phyloP scores from a whole-genome alignment of 768 basidiomycete species.

The Kwoniella bestiolae region DNA sequence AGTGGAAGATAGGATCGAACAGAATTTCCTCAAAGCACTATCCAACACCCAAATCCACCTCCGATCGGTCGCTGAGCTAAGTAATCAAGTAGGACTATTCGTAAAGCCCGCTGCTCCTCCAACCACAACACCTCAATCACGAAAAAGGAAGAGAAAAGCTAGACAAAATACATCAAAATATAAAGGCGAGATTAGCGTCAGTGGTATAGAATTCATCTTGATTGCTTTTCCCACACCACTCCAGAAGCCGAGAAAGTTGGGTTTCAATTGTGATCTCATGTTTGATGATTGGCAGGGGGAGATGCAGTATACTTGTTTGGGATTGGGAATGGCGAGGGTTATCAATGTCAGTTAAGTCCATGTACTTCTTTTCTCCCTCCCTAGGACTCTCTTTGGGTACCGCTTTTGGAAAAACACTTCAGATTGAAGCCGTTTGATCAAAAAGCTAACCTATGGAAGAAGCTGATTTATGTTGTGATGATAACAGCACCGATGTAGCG shows the following conservation, averaged over 20 bases:
- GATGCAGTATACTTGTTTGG: not conserved
- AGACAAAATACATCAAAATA: not conserved
- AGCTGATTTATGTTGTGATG: too few relatives aligned
- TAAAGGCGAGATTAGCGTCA: conserved; percentile 1
- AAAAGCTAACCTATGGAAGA: too few relatives aligned
- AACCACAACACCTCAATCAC: not conserved
- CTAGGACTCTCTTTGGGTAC: too few relatives aligned
- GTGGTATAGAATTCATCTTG: conserved; percentile 11
- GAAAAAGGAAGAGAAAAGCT: not conserved
- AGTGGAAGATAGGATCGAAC: conserved; percentile 18
- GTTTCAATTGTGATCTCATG: conserved; percentile 5
- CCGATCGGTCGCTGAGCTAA: conserved; percentile 5
- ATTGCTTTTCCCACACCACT: conserved; percentile 9
- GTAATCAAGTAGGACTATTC: conserved; percentile 19
- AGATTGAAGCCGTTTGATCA: too few relatives aligned
- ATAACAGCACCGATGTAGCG: conserved; percentile 7
- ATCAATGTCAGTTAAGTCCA: conserved; percentile 10
- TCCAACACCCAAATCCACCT: conserved; percentile 12
- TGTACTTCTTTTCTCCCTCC: too few relatives aligned
- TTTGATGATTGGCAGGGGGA: not conserved
- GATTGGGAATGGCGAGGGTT: conserved; percentile 11
- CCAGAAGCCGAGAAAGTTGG: not conserved
- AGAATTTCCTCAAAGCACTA: conserved; percentile 13
- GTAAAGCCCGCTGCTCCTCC: not conserved
- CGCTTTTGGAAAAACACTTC: too few relatives aligned